Conservation (phyloP, 257 asterid species). For the Solanum tacnaense region DNA sequence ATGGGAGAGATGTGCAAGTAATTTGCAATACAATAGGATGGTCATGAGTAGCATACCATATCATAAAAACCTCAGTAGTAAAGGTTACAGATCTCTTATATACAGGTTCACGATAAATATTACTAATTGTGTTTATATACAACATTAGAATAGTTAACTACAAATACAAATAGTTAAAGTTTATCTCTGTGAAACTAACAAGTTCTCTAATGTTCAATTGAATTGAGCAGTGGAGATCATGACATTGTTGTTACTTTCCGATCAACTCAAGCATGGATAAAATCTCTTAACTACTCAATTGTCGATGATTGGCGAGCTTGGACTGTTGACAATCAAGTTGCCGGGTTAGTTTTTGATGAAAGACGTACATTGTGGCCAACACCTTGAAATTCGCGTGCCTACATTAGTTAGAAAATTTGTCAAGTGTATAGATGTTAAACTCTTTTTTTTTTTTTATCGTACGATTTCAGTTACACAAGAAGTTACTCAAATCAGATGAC, state of each 20-base stretch:
- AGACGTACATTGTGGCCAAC: too few relatives aligned
- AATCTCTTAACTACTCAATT: constrained; percentile 24
- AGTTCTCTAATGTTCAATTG: background rate
- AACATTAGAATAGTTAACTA: too few relatives aligned
- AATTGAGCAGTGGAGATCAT: constrained; percentile 30
- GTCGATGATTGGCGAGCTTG: constrained; percentile 30
- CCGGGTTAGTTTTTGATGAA: constrained; percentile 12
- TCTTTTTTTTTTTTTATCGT: background rate
- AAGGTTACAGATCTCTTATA: constrained; percentile 10
- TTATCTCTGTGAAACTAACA: too few relatives aligned
- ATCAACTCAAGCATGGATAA: constrained; percentile 42
- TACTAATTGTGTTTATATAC: background rate
- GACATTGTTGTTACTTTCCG: constrained; percentile 11
- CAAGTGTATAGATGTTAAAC: background rate
- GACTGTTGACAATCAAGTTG: constrained; percentile 23
- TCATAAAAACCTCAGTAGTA: constrained; percentile 14
- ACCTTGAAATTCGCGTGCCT: background rate
- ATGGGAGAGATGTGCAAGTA: constrained; percentile 8
- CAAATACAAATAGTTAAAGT: too few relatives aligned
- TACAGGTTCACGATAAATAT: background rate
- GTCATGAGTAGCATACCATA: background rate
- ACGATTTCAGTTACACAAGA: constrained; percentile 1
- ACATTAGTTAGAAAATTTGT: background rate
- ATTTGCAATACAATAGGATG: background rate
- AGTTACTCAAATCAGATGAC: constrained; percentile 7